Conservation (phyloP, 345 rosid species). For the Cardiospermum halicacabum region DNA sequence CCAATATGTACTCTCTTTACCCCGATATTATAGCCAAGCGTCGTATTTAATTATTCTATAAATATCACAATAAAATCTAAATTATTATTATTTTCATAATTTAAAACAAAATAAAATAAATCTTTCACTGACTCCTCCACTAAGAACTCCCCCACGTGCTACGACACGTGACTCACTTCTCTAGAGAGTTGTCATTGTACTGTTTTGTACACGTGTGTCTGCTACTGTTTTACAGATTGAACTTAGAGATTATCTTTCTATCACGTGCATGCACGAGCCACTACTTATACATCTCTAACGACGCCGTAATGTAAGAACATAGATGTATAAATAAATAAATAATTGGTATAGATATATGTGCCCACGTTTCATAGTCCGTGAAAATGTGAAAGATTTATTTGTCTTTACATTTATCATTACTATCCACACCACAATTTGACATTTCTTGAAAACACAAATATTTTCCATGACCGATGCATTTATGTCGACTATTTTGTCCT, state of each 20-base stretch:
- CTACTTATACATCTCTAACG: constrained; percentile 11
- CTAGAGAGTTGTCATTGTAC: constrained; percentile 36
- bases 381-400: not conserved
- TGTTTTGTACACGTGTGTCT: constrained; percentile 27
- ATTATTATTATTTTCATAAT: not conserved
- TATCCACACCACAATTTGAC: not conserved
- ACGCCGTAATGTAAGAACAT: constrained; percentile 29
- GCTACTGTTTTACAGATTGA: constrained; percentile 17
- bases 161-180: constrained; percentile 41
- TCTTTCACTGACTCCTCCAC: constrained; percentile 13
- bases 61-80: not conserved
- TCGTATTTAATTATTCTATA: not conserved
- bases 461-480: not conserved
- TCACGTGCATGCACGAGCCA: constrained; percentile 38
- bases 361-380: not conserved
- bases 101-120: too few relatives aligned
- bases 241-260: not conserved
- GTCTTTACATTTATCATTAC: not conserved
- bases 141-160: constrained; percentile 41
- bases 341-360: not conserved
- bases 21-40: not conserved
- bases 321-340: constrained; percentile 16
- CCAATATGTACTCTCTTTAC: constrained; percentile 29
- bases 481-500: too few relatives aligned
- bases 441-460: constrained; percentile 3